Percentiles rank a stretch among this genome's conserved stretches.
Conservation (phyloP, 2,329 filamentous ascomycete genomes). For the Penicillium sp. region DNA sequence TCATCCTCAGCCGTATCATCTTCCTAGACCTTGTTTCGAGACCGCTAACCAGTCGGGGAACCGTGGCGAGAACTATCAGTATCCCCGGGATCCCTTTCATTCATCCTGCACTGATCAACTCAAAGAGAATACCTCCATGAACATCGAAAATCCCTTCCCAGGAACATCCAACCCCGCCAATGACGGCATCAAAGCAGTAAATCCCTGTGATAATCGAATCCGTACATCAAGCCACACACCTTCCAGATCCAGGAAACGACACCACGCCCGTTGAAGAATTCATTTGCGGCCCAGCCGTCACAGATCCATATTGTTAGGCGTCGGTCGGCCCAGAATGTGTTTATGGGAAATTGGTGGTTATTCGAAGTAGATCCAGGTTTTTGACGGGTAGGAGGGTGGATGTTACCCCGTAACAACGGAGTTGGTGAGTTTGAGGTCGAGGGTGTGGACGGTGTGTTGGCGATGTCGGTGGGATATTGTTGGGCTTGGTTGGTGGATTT, state of each 20-base stretch:
- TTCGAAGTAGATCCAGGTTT: constrained; percentile 62
- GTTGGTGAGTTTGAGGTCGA: constrained; percentile 31
- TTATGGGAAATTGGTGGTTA: constrained; percentile 47
- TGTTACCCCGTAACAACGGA: constrained; percentile 40
- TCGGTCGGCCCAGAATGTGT: constrained; percentile 10
- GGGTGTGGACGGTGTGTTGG: constrained; percentile 41
- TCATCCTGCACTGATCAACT: neutral
- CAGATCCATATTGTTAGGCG: constrained; percentile 10
- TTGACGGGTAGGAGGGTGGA: constrained; percentile 56
- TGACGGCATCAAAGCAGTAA: constrained; percentile 60
- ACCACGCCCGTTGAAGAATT: constrained; percentile 43
- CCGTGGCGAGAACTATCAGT: constrained; percentile 41
- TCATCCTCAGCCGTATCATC: constrained; percentile 49
- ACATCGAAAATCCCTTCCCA: constrained; percentile 58
- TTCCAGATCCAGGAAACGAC: constrained; percentile 45
- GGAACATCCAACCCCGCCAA: constrained; percentile 57
- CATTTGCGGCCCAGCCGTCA: constrained; percentile 33
- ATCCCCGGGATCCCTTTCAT: neutral
- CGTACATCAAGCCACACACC: constrained; percentile 43
- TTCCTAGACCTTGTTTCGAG: constrained; percentile 51
- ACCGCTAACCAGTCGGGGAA: constrained; percentile 54
- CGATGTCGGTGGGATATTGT: constrained; percentile 38
- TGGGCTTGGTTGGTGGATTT: constrained; percentile 40
- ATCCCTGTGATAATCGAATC: constrained; percentile 63
- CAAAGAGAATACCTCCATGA: constrained; percentile 53